Percentiles rank a stretch among this genome's conserved stretches.
phyloP scores from a whole-genome alignment of 176 grass and related monocot genomes.

The Luzula sylvatica region DNA sequence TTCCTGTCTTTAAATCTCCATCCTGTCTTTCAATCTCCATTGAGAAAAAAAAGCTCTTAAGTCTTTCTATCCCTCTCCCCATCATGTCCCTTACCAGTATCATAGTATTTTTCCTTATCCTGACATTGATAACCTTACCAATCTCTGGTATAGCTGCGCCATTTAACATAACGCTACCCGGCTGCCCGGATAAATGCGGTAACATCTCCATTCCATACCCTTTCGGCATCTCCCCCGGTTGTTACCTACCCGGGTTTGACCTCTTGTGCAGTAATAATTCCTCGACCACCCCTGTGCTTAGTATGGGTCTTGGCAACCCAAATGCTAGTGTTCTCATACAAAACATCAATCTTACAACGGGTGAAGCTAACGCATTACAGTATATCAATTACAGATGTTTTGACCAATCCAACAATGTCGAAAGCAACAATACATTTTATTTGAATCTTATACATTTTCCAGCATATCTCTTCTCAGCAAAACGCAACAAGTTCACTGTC shows the following conservation, averaged over 20 bases:
- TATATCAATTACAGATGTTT: neutral
- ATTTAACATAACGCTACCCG: neutral
- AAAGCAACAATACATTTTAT: neutral
- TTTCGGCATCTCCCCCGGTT: slow-evolving; percentile 22
- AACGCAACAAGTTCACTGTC: slow-evolving; percentile 18
- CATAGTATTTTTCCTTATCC: neutral
- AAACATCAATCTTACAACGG: neutral
- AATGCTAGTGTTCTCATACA: neutral
- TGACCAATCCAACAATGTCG: neutral
- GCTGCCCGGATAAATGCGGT: slow-evolving; percentile 25
- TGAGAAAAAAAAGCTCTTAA: no score
- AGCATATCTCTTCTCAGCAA: neutral
- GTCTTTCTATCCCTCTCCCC: no score
- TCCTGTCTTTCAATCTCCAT: no score
- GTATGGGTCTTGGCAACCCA: neutral
- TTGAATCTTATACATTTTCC: neutral
- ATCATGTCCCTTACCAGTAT: no score
- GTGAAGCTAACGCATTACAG: neutral
- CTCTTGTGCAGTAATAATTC: slow-evolving; percentile 9
- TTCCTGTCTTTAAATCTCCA: no score
- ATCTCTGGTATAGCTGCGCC: no score
- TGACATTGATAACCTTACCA: neutral
- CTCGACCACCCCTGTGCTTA: neutral
- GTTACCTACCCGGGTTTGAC: slow-evolving; percentile 17
- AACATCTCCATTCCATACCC: slow-evolving; percentile 29